Evolutionary conservation across 2,329 filamentous ascomycete species (phyloP).

Genomic region (Ceratocystis albifundus): DNA sequence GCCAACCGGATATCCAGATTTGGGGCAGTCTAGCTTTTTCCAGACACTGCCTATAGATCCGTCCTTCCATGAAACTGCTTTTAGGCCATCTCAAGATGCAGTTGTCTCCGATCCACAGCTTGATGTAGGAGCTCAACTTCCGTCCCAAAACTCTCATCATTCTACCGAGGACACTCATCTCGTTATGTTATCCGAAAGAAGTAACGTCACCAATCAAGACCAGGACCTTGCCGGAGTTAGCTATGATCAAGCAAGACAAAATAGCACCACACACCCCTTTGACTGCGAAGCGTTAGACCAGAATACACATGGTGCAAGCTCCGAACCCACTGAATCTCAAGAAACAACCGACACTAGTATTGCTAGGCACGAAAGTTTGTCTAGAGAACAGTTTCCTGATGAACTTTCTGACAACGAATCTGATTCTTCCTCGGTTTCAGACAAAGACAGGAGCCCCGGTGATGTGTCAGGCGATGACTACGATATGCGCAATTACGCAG

Average conservation of each 20-base stretch:
- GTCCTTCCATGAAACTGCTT: background rate
- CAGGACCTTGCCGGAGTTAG: background rate
- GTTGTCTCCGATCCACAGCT: background rate
- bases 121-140: background rate
- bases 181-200: background rate
- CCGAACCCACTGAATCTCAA: background rate
- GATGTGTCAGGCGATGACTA: slow-evolving; percentile 27
- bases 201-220: background rate
- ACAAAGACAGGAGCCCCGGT: slow-evolving; percentile 26
- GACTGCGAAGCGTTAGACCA: background rate
- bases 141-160: background rate
- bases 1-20: background rate
- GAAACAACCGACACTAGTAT: background rate
- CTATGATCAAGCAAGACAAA: background rate
- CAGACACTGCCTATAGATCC: background rate
- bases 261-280: background rate
- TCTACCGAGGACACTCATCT: background rate
- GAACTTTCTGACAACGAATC: background rate
- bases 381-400: background rate
- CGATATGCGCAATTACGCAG: slow-evolving; percentile 26
- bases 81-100: background rate
- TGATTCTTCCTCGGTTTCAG: slow-evolving; percentile 5
- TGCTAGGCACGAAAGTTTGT: background rate
- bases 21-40: background rate
- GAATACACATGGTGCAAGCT: background rate